These are phyloP conservation scores for Cyclospora cayetanensis DNA, from an alignment of 169 alveolate genomes.

Conservation along the genomic window DNA sequence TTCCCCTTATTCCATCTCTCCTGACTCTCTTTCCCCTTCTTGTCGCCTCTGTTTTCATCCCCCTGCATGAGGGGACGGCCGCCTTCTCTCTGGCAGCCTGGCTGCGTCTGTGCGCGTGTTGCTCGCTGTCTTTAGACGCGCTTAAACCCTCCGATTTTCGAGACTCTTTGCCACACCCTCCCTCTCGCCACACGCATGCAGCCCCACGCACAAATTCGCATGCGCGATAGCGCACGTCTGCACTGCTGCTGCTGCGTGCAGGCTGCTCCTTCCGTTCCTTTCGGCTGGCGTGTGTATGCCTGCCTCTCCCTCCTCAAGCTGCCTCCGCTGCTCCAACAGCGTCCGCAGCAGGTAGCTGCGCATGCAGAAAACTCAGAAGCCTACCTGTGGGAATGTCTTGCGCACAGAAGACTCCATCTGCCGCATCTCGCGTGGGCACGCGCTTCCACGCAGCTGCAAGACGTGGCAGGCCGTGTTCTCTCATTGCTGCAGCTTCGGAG, in stretches of 20 bases:
- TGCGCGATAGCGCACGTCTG: background rate
- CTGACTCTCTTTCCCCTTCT: background rate
- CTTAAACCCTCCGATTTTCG: no score
- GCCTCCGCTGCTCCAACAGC: background rate
- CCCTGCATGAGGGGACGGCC: background rate
- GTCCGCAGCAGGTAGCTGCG: background rate
- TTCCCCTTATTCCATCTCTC: no score
- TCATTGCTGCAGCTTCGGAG: slow-evolving; percentile 8
- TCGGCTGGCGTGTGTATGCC: slow-evolving; percentile 74
- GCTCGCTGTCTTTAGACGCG: no score
- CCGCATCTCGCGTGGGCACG: slow-evolving; percentile 75
- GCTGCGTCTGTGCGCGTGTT: no score
- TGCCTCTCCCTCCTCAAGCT: slow-evolving; percentile 70
- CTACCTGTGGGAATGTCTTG: slow-evolving; percentile 63
- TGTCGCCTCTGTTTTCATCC: background rate
- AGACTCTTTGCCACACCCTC: no score
- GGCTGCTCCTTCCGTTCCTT: slow-evolving; percentile 76
- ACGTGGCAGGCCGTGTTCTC: slow-evolving; percentile 71
- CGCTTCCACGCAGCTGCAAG: slow-evolving; percentile 74
- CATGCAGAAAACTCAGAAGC: no score
- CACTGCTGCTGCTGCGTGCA: background rate
- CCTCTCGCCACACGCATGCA: background rate
- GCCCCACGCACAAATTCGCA: background rate
- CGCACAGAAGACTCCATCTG: slow-evolving; percentile 71
- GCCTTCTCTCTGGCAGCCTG: background rate